Evolutionary conservation across 164 flowering plant genomes (phyloP).

Genomic region (Buxus sempervirens): DNA sequence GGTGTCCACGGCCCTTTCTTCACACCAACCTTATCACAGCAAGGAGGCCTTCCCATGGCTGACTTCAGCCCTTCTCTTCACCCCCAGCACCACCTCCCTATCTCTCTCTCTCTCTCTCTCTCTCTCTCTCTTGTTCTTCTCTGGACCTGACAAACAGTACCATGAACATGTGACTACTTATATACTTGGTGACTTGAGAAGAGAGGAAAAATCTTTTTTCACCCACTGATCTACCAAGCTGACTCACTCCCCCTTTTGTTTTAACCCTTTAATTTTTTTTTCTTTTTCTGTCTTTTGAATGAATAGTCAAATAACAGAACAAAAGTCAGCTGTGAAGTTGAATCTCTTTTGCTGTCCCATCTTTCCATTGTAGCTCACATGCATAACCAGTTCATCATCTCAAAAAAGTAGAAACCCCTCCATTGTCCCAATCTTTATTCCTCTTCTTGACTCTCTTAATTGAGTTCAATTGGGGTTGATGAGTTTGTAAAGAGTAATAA

Average conservation of each 20-base stretch:
- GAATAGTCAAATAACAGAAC: constrained; percentile 11
- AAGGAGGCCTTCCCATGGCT: constrained; percentile 74
- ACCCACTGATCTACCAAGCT: constrained; percentile 27
- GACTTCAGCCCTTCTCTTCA: not conserved
- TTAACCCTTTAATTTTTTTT: too few species aligned
- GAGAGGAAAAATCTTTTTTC: constrained; percentile 7
- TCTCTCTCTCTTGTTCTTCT: not conserved
- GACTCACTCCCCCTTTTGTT: constrained; percentile 28
- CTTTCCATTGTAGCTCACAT: constrained; percentile 29
- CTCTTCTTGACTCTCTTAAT: too few species aligned
- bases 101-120: constrained; percentile 4
- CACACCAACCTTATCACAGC: constrained; percentile 79
- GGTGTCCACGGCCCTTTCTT: constrained; percentile 99
- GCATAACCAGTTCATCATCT: constrained; percentile 23
- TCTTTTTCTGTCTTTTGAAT: not conserved
- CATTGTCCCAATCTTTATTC: not conserved
- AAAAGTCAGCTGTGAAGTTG: constrained; percentile 27
- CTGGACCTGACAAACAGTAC: constrained; percentile 13
- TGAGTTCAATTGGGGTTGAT: too few species aligned
- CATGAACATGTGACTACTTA: constrained; percentile 29
- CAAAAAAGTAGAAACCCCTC: constrained; percentile 14
- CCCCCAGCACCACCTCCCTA: too few species aligned
- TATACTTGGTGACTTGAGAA: constrained; percentile 24
- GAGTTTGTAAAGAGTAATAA: not conserved
- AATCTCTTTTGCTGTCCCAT: constrained; percentile 1